Evolutionary conservation across 352 stramenopile species (phyloP).

Genomic region (Globisporangium paddicum): DNA sequence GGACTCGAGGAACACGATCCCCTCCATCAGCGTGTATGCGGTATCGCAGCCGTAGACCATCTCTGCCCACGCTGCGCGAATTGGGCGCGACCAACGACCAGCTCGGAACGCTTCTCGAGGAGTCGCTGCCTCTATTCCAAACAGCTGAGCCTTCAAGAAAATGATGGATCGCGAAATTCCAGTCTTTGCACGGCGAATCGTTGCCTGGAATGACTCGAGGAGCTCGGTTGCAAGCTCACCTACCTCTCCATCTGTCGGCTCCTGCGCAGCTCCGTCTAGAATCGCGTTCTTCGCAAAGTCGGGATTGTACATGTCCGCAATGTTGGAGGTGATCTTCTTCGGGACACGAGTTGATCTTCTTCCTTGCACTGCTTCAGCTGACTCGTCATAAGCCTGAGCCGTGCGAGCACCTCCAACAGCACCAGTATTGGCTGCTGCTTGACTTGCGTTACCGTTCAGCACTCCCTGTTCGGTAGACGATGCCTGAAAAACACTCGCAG

Average conservation of each 20-base stretch:
- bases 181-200: conserved; percentile 42
- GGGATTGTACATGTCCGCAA: conserved; percentile 74
- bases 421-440: neutral
- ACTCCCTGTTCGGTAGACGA: neutral
- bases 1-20: conserved; percentile 67
- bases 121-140: conserved; percentile 69
- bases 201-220: conserved; percentile 46
- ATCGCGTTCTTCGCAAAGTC: conserved; percentile 38
- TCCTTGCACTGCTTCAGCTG: conserved; percentile 10
- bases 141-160: conserved; percentile 59
- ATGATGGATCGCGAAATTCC: conserved; percentile 34
- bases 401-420: neutral
- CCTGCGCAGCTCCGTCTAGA: conserved; percentile 14
- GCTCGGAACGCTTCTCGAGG: conserved; percentile 76
- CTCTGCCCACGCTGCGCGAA: conserved; percentile 76
- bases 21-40: conserved; percentile 46
- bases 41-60: conserved; percentile 59
- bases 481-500: conserved; percentile 20
- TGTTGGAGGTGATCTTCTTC: conserved; percentile 74
- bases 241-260: conserved; percentile 67
- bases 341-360: conserved; percentile 62
- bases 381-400: neutral
- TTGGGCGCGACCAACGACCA: conserved; percentile 52
- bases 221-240: conserved; percentile 69
- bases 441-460: neutral